Evolutionary conservation across 495 filamentous ascomycete species (phyloP), one percentile per base, ranked within the genome.

Genomic region (Podospora pseudocomata): DNA sequence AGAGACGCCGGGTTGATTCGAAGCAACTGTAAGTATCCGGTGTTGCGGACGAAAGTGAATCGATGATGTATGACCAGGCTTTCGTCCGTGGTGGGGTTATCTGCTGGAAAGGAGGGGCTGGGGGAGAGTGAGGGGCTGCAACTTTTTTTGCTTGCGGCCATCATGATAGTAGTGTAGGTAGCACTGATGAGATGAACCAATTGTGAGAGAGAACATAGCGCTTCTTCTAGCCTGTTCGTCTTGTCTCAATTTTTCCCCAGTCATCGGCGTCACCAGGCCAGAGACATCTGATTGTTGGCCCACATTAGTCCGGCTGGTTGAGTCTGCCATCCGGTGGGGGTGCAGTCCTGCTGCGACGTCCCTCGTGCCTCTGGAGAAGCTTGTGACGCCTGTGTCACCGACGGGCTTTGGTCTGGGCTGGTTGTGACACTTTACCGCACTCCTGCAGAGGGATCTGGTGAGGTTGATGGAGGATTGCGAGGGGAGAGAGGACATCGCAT

Each of bases 371-470:
- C 13, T 6, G 39, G 9, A 6, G 2, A 49, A 9, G 39, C 23
- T 58, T 58, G 55, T 58, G 55, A 58, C 19, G 15, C 55, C 55
- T 58, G 55, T 58, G 55, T 20, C 55, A 58, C 55, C 55, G 55
- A 58, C 55, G 39, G 55, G 55, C 55, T 23, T 23, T 23, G 23
- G 23, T 23, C 55, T 19, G 55, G 3, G 1, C 23, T 58, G 55
- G 6, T 20, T 58, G 55, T 58, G n/a, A 20, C 23, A 26, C 55
- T 58, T 26, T 5, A 58, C 55, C 55, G 5, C 55, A 58, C 55
- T 26, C 55, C 55, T 58, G 55, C 55, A 58, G 55, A 58, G 55
- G 55, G 55, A 58, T 58, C 55, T 20, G 55, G 55, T 58, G 20
- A 16, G 15, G 54, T 57, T 57, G 16, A 39, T 39, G 5, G 34